Evolutionary conservation across 192 early-diverging fungal species (phyloP), one percentile per base, ranked within the genome.

Genomic region (Backusella circina): DNA sequence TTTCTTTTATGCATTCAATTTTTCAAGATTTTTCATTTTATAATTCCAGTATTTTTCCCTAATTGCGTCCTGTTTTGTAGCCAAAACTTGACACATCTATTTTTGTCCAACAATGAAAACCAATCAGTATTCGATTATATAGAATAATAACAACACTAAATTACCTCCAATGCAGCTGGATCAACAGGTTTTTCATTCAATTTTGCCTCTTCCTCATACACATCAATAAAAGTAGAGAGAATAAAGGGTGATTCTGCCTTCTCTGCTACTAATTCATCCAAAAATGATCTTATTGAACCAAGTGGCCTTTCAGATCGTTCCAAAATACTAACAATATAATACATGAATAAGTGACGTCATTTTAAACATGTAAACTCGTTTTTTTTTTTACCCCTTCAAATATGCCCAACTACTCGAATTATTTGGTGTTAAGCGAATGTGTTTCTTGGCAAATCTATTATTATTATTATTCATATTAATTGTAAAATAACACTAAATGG

Each of bases 321-420:
- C 61, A 87, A 54, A 33, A 88, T 21, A 23, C 87, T 87, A 36
- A 5, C 13, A 37, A 5, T 61, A 33, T 23, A 61, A 18, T 2
- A 65, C 33, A 47, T 47, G 3, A 31, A 35, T n/a, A 12, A 4
- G 5, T 38, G 37, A n/a, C 65, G 23, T 5, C 26, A 31, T 8
- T 28, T 15, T 30, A 16, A n/a, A n/a, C 13, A 30, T 41, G 12
- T 15, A 41, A 41, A 41, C n/a, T n/a, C n/a, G n/a, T n/a, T n/a
- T n/a, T n/a, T n/a, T n/a, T n/a, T n/a, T 80, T 68, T 86, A 96
- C 88, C 95, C 97, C 73, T 86, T 78, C 38, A 98, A 73, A 80
- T 98, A 99, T 32, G 90, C 86, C 96, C 96, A 99, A 33, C 97
- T 91, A 71, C 96, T 94, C 73, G 94, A 90, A 82, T 99, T 99